Evolutionary conservation across 345 rosid genomes (phyloP).

Genomic region (Pugionium cornutum): DNA sequence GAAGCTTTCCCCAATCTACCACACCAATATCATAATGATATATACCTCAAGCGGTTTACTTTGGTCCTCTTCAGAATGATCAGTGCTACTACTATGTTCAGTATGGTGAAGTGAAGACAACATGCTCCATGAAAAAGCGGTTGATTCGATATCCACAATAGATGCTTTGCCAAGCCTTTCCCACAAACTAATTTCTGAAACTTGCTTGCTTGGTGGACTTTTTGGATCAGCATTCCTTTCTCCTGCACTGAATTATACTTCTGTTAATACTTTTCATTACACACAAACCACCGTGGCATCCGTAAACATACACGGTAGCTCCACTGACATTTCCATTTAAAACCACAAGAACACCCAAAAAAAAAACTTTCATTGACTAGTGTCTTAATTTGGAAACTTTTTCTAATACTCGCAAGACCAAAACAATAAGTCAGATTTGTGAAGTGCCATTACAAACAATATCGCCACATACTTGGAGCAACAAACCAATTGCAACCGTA

Average conservation of each 20-base stretch:
- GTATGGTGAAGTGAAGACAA: constrained; percentile 96
- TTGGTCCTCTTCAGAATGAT: constrained; percentile 85
- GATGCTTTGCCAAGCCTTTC: constrained; percentile 89
- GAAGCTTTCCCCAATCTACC: constrained; percentile 14
- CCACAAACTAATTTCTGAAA: constrained; percentile 73
- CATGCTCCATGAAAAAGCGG: constrained; percentile 80
- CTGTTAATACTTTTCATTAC: constrained; percentile 9
- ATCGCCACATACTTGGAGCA: no score
- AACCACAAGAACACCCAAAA: background rate
- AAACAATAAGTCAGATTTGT: background rate
- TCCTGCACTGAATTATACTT: constrained; percentile 55
- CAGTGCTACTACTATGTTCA: constrained; percentile 83
- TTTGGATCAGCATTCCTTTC: constrained; percentile 53
- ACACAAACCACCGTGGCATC: background rate
- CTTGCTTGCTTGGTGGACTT: constrained; percentile 51
- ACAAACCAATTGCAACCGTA: background rate
- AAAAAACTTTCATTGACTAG: background rate
- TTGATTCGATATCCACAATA: constrained; percentile 64
- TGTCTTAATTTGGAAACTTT: constrained; percentile 12
- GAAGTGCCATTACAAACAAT: no score
- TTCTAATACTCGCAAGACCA: background rate
- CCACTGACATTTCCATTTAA: background rate
- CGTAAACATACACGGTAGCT: background rate
- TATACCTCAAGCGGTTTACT: constrained; percentile 87
- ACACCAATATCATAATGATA: constrained; percentile 20